Evolutionary conservation across 2,329 filamentous ascomycete genomes (phyloP).

Genomic region (Juglanconis oblonga): DNA sequence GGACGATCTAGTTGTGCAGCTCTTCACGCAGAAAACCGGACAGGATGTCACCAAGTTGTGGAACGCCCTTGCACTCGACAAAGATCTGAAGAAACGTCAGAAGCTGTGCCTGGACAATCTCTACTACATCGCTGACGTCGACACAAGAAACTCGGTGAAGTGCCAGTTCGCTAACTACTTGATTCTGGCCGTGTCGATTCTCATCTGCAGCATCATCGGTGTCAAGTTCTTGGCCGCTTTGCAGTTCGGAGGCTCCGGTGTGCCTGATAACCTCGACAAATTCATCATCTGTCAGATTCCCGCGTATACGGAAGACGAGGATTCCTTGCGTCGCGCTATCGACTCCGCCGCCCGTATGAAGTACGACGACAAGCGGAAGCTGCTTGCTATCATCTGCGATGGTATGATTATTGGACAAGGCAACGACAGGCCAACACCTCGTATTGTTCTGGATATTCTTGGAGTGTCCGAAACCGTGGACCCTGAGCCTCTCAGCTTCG

Average conservation of each 20-base stretch:
- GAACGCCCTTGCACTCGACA: slow-evolving; percentile 63
- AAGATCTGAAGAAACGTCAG: slow-evolving; percentile 63
- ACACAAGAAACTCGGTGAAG: slow-evolving; percentile 80
- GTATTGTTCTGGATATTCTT: slow-evolving; percentile 94
- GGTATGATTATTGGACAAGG: slow-evolving; percentile 99
- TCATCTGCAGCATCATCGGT: slow-evolving; percentile 77
- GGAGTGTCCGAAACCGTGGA: slow-evolving; percentile 92
- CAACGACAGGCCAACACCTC: slow-evolving; percentile 91
- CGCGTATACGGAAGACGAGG: slow-evolving; percentile 97
- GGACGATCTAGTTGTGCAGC: slow-evolving; percentile 66
- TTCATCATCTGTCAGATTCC: slow-evolving; percentile 98
- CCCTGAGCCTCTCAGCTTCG: slow-evolving; percentile 93
- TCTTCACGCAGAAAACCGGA: slow-evolving; percentile 77
- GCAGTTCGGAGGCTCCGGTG: slow-evolving; percentile 86
- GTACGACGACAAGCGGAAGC: slow-evolving; percentile 97
- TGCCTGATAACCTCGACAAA: slow-evolving; percentile 95
- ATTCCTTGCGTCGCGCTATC: slow-evolving; percentile 92
- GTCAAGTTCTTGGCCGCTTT: slow-evolving; percentile 98
- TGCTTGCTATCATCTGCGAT: slow-evolving; percentile 88
- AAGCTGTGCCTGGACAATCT: slow-evolving; percentile 84
- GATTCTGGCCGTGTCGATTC: slow-evolving; percentile 76
- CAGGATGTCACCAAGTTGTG: slow-evolving; percentile 81
- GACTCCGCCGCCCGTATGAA: slow-evolving; percentile 93
- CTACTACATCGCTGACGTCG: slow-evolving; percentile 89
- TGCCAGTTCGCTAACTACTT: slow-evolving; percentile 91